A percentile compares a stretch with the other conserved stretches of the same genome.
These are phyloP conservation scores for Syzygium oleosum DNA, from an alignment of 345 rosid species.

Conservation along the genomic window DNA sequence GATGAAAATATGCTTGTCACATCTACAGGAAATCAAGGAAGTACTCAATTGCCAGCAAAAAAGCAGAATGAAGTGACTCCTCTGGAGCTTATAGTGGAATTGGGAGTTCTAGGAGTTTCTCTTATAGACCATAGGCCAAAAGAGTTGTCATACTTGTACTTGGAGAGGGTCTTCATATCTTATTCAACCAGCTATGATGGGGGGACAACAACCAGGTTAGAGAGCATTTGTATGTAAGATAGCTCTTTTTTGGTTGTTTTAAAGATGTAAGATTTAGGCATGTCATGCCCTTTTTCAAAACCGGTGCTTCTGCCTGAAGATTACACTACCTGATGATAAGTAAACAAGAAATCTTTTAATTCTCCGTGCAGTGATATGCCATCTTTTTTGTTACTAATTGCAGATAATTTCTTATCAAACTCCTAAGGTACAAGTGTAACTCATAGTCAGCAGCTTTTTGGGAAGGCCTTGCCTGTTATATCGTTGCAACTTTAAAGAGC, in stretches of 20 bases:
- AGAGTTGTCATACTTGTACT: constrained; percentile 67
- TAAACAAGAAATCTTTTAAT: not conserved
- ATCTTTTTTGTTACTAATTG: not conserved
- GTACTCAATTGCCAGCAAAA: constrained; percentile 26
- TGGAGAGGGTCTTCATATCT: constrained; percentile 72
- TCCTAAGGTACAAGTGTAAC: not conserved
- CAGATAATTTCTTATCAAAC: not conserved
- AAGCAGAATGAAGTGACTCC: constrained; percentile 32
- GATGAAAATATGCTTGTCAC: constrained; percentile 30
- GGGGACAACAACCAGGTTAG: constrained; percentile 90
- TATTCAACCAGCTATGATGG: constrained; percentile 91
- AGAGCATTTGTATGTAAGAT: not conserved
- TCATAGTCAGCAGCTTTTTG: not conserved
- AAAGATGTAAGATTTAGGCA: not conserved
- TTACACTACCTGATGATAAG: not conserved
- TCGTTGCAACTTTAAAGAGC: not conserved
- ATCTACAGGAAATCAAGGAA: constrained; percentile 32
- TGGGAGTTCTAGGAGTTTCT: constrained; percentile 89
- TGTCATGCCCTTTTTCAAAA: not conserved
- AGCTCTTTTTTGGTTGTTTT: not conserved
- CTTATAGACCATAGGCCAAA: constrained; percentile 80
- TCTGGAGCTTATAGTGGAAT: constrained; percentile 71
- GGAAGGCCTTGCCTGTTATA: not conserved
- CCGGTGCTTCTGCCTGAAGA: not conserved
- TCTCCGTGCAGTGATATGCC: not conserved